Conservation (phyloP, 306 rosid species). For the Cucurbita pepo region DNA sequence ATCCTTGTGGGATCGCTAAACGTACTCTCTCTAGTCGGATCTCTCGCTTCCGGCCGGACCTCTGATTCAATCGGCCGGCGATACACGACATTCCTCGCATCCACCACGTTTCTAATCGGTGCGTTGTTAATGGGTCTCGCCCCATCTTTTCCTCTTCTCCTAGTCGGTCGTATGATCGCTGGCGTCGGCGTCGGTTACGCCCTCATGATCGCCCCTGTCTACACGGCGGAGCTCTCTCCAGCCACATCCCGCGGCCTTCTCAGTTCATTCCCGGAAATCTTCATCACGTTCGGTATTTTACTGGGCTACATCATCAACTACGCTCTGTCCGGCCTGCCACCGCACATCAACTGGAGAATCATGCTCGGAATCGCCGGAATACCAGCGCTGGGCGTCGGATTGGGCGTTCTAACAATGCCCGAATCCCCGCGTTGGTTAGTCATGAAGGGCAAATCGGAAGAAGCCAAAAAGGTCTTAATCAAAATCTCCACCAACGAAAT, state of each 20-base stretch:
- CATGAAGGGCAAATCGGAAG: constrained; percentile 38
- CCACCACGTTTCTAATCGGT: constrained; percentile 48
- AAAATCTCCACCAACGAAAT: constrained; percentile 29
- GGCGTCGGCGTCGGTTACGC: constrained; percentile 76
- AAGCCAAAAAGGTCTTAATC: constrained; percentile 40
- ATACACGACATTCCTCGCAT: constrained; percentile 48
- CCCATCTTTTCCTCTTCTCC: constrained; percentile 41
- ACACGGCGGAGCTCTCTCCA: constrained; percentile 68
- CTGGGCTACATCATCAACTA: constrained; percentile 58
- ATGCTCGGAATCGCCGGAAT: constrained; percentile 63
- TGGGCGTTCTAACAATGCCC: constrained; percentile 55
- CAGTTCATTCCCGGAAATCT: constrained; percentile 71
- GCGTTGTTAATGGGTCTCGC: constrained; percentile 70
- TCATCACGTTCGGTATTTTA: constrained; percentile 49
- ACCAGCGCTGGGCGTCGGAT: constrained; percentile 34
- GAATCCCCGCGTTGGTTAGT: constrained; percentile 76
- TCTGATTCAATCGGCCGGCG: constrained; percentile 64
- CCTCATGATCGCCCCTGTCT: constrained; percentile 57
- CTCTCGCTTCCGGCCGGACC: constrained; percentile 59
- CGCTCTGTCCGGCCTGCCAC: constrained; percentile 34
- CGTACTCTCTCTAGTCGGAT: constrained; percentile 53
- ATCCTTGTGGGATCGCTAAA: constrained; percentile 56
- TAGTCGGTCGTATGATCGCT: constrained; percentile 50
- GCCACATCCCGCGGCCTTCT: constrained; percentile 53
- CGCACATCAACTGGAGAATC: constrained; percentile 39